Base-by-base conservation (phyloP, 371 early-diverging fungal genomes). In the Umbelopsis sp. region DNA sequence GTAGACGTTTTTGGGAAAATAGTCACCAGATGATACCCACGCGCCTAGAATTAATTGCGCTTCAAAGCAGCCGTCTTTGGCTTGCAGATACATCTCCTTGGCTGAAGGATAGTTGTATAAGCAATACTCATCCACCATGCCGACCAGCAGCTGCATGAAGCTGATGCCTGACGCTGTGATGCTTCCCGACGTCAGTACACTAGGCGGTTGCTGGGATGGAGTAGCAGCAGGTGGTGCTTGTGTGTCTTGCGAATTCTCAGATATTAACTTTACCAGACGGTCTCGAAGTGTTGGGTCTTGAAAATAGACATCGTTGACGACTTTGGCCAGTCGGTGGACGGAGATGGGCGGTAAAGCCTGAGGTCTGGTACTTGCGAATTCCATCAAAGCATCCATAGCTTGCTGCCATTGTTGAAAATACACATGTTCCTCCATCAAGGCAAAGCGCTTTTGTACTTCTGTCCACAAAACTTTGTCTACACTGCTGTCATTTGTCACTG, bases 11-110 rank as follows among this genome's bases (percentile, higher is more conserved):
- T 57, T 57, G 57, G 57, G 29, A 35, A 57, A 57, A 35, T 57
- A 57, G 57, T 57, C 57, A 57, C 57, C 57, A 29, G 57, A 57
- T 57, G 57, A 57, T 57, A 57, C 35, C 57, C 57, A 57, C n/a
- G 35, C 35, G 57, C 57, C 57, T 8, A 57, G 29, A 35, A 57
- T 57, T 29, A 57, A 18, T 35, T 35, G 57, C 32, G 57, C 57
- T 35, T 57, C 57, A 12, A 57, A 57, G 35, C 57, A 57, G 5
- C 35, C 35, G 22, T 57, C 57, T 35, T 57, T 57, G 12, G 57
- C 57, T 35, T 57, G 57, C 29, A 35, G 29, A 35, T 57, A 57
- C 57, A 57, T 18, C 0, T 57, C 18, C n/a, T 57, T 57, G 11
- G 57, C 57, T 16, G 57, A 57, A 18, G 35, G n/a, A 35, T 35